Evolutionary conservation across 495 filamentous ascomycete genomes (phyloP).

Genomic region (Podospora fimiseda): DNA sequence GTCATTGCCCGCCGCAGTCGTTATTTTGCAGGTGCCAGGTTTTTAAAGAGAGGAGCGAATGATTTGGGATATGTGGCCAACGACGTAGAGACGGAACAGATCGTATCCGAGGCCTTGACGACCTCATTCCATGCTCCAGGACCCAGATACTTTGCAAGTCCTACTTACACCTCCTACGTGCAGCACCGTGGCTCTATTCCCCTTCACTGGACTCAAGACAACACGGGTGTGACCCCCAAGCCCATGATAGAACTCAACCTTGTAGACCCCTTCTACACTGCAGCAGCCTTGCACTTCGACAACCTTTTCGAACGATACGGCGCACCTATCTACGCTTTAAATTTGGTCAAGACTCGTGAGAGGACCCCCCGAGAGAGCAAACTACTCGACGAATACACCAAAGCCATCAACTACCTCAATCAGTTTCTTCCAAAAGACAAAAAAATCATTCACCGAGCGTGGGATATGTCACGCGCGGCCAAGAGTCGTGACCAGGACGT

Average conservation of each 20-base stretch:
- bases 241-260: slow-evolving; percentile 92
- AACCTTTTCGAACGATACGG: slow-evolving; percentile 93
- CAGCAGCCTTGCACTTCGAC: slow-evolving; percentile 95
- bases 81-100: slow-evolving; percentile 99
- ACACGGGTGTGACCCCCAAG: slow-evolving; percentile 88
- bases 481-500: slow-evolving; percentile 96
- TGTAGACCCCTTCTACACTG: slow-evolving; percentile 89
- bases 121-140: slow-evolving; percentile 94
- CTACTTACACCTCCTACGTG: slow-evolving; percentile 90
- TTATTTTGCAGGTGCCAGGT: slow-evolving; percentile 89
- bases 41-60: slow-evolving; percentile 90
- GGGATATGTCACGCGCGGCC: slow-evolving; percentile 95
- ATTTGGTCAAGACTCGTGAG: slow-evolving; percentile 86
- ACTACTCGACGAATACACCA: slow-evolving; percentile 77
- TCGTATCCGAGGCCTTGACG: slow-evolving; percentile 86
- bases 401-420: slow-evolving; percentile 87
- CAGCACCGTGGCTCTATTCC: slow-evolving; percentile 97
- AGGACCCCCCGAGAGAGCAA: slow-evolving; percentile 90
- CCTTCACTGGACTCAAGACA: slow-evolving; percentile 96
- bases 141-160: slow-evolving; percentile 76
- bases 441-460: slow-evolving; percentile 87
- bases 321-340: slow-evolving; percentile 83
- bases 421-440: slow-evolving; percentile 81
- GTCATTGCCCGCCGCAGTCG: slow-evolving; percentile 88
- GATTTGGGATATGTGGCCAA: slow-evolving; percentile 96